phyloP scores from a whole-genome alignment of 2,329 filamentous ascomycete species.

The Phialocephala sp. region DNA sequence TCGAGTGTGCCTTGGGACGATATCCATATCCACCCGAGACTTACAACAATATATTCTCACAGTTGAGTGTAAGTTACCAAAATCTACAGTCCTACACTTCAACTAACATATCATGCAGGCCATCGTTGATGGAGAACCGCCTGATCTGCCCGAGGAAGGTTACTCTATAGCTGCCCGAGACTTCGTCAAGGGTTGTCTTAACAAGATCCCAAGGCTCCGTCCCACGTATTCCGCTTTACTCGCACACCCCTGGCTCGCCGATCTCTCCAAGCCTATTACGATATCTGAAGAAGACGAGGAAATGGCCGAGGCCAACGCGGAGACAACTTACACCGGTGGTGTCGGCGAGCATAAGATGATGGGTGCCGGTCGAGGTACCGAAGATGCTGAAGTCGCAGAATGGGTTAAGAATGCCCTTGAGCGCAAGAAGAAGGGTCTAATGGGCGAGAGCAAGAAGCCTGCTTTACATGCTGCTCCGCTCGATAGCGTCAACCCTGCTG shows the following conservation, averaged over 20 bases:
- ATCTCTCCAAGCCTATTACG: slow-evolving; percentile 76
- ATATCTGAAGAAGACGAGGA: slow-evolving; percentile 70
- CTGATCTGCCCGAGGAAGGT: slow-evolving; percentile 77
- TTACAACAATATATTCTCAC: slow-evolving; percentile 97
- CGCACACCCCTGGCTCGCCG: slow-evolving; percentile 84
- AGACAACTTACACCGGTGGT: slow-evolving; percentile 40
- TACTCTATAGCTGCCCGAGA: slow-evolving; percentile 82
- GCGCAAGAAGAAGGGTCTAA: slow-evolving; percentile 64
- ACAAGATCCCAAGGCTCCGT: slow-evolving; percentile 90
- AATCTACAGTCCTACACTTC: no score
- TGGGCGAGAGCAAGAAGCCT: slow-evolving; percentile 65
- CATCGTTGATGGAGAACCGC: slow-evolving; percentile 96
- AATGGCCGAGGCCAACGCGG: neutral
- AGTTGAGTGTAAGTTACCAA: slow-evolving; percentile 79
- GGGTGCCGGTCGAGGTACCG: slow-evolving; percentile 41
- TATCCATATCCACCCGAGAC: slow-evolving; percentile 98
- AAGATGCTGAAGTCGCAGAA: slow-evolving; percentile 81
- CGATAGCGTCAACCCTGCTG: slow-evolving; percentile 61
- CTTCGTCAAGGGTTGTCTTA: slow-evolving; percentile 88
- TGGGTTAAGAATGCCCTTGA: slow-evolving; percentile 82
- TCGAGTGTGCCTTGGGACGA: slow-evolving; percentile 91
- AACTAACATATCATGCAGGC: slow-evolving; percentile 61
- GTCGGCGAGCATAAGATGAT: slow-evolving; percentile 29
- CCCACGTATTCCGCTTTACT: slow-evolving; percentile 93
- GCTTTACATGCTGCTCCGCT: slow-evolving; percentile 88